Evolutionary conservation across 495 filamentous ascomycete species (phyloP).

Genomic region (Schizothecium vesticola): DNA sequence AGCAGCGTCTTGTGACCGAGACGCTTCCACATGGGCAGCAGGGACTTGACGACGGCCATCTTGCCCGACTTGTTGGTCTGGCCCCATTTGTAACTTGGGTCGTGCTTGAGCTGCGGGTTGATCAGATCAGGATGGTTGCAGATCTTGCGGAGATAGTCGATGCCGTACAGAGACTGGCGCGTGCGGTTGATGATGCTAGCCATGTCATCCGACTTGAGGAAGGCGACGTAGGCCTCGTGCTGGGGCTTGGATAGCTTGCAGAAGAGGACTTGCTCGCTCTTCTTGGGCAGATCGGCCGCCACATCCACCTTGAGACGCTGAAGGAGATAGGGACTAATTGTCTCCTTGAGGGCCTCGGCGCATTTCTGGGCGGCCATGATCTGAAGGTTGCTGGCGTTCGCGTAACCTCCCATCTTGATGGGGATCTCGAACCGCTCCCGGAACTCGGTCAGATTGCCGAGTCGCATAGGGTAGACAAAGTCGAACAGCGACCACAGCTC

Average conservation of each 20-base stretch:
- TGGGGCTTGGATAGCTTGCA: conserved; percentile 82
- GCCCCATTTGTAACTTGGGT: conserved; percentile 66
- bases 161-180: conserved; percentile 75
- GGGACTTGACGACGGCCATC: conserved; percentile 82
- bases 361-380: conserved; percentile 87
- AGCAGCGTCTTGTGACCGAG: conserved; percentile 86
- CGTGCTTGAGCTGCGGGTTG: conserved; percentile 55
- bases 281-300: conserved; percentile 84
- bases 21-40: conserved; percentile 80
- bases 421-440: conserved; percentile 86
- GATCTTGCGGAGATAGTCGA: conserved; percentile 90
- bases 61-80: conserved; percentile 74
- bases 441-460: conserved; percentile 87
- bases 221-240: conserved; percentile 66
- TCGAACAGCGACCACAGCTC: conserved; percentile 99
- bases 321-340: conserved; percentile 88
- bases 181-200: conserved; percentile 65
- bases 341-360: conserved; percentile 82
- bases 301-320: conserved; percentile 93
- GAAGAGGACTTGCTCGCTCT: conserved; percentile 91
- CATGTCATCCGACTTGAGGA: conserved; percentile 80
- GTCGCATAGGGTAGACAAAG: conserved; percentile 91
- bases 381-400: conserved; percentile 86
- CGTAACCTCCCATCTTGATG: conserved; percentile 85
- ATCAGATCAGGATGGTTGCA: conserved; percentile 93